phyloP scores from a whole-genome alignment of 768 basidiomycete species.

The Lentinus brumalis region DNA sequence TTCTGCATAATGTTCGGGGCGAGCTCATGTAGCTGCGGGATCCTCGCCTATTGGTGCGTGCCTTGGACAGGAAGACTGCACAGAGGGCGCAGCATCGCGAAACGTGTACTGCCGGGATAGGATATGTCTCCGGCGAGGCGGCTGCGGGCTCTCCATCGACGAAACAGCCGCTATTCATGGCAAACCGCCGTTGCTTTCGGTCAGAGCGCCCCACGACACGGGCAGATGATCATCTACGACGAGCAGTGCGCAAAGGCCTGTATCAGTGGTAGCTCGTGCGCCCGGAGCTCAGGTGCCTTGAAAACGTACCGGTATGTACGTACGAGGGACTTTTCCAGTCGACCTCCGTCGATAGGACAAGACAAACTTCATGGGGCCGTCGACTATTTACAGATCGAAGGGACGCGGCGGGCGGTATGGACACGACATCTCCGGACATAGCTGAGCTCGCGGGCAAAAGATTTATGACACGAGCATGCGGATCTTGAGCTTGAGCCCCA shows the following conservation, averaged over 20 bases:
- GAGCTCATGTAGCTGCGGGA: too few species aligned
- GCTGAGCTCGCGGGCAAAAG: too few species aligned
- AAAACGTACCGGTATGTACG: not conserved
- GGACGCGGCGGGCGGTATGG: not conserved
- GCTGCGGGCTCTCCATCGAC: not conserved
- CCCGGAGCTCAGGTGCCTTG: not conserved
- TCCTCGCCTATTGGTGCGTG: too few species aligned
- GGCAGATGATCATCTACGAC: conserved; percentile 1
- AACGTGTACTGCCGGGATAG: too few species aligned
- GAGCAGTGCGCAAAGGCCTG: not conserved
- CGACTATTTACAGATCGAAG: not conserved
- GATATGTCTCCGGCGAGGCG: too few species aligned
- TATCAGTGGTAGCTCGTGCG: not conserved
- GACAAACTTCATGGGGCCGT: not conserved
- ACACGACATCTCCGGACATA: not conserved
- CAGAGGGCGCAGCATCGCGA: too few species aligned
- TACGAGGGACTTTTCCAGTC: not conserved
- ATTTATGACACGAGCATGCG: not conserved
- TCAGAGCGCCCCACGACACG: not conserved
- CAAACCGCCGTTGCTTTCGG: too few species aligned
- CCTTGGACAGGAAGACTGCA: too few species aligned
- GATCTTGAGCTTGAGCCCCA: not conserved
- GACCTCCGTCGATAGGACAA: not conserved
- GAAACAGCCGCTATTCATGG: not conserved
- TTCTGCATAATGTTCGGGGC: too few species aligned